phyloP scores from a whole-genome alignment of 2,329 filamentous ascomycete species.

The Diplodia seriata region DNA sequence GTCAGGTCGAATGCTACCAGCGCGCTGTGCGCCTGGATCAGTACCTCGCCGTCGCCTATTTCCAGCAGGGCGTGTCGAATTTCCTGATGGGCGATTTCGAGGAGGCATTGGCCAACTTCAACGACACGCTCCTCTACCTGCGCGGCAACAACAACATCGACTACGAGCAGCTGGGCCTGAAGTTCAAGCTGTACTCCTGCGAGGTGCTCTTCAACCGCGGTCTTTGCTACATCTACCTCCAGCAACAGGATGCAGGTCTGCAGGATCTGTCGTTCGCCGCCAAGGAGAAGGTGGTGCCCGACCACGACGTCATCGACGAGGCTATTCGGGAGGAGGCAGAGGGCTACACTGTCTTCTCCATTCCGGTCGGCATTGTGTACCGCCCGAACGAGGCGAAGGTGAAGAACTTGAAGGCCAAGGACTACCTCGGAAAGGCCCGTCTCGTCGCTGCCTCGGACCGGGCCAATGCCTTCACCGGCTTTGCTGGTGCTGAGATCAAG shows the following conservation, averaged over 20 bases:
- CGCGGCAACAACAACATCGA: constrained; percentile 97
- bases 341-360: constrained; percentile 98
- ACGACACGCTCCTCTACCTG: constrained; percentile 93
- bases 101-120: constrained; percentile 97
- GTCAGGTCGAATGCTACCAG: constrained; percentile 91
- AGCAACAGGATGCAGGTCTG: constrained; percentile 88
- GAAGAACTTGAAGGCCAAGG: constrained; percentile 96
- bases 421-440: constrained; percentile 95
- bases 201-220: constrained; percentile 98
- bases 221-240: constrained; percentile 95
- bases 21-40: constrained; percentile 88
- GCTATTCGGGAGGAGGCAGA: constrained; percentile 92
- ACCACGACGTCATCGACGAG: constrained; percentile 98
- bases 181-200: constrained; percentile 97
- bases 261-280: constrained; percentile 89
- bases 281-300: constrained; percentile 94
- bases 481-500: constrained; percentile 79
- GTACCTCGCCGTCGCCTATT: constrained; percentile 96
- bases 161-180: constrained; percentile 92
- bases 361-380: constrained; percentile 94
- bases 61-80: constrained; percentile 97
- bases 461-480: constrained; percentile 80
- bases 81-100: constrained; percentile 97
- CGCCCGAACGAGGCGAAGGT: constrained; percentile 97
- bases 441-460: constrained; percentile 87